Evolutionary conservation across 495 filamentous ascomycete genomes (phyloP).

Genomic region (Halenospora varia): DNA sequence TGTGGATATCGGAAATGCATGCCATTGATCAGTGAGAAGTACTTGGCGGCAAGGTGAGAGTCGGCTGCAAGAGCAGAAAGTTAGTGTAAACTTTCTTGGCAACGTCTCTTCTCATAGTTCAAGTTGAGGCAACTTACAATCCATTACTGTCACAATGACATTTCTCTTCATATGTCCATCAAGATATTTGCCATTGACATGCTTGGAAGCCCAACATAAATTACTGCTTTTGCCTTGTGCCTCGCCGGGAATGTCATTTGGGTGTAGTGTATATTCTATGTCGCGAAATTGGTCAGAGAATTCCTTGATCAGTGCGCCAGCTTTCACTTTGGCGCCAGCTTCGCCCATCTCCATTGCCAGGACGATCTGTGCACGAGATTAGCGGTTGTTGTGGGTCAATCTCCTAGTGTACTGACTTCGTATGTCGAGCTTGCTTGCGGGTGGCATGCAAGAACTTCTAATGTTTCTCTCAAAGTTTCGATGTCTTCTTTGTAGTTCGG

Average conservation of each 20-base stretch:
- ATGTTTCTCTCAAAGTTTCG: slow-evolving; percentile 58
- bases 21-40: slow-evolving; percentile 56
- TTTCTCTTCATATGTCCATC: slow-evolving; percentile 43
- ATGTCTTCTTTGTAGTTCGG: slow-evolving; percentile 69
- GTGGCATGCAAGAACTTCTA: slow-evolving; percentile 62
- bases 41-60: slow-evolving; percentile 61
- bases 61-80: slow-evolving; percentile 46
- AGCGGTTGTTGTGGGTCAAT: too few relatives aligned
- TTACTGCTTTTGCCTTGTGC: slow-evolving; percentile 68
- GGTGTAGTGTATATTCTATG: slow-evolving; percentile 59
- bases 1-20: slow-evolving; percentile 52
- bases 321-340: slow-evolving; percentile 47
- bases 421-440: slow-evolving; percentile 57
- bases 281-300: slow-evolving; percentile 56
- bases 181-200: slow-evolving; percentile 53
- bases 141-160: slow-evolving; percentile 65
- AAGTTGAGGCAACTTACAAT: slow-evolving; percentile 44
- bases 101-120: background rate
- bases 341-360: slow-evolving; percentile 71
- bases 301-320: slow-evolving; percentile 44
- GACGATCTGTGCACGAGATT: slow-evolving; percentile 44
- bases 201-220: slow-evolving; percentile 58
- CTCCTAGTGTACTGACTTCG: slow-evolving; percentile 47
- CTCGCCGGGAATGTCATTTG: slow-evolving; percentile 55
- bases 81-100: too few relatives aligned